Base-by-base conservation (phyloP, 148 eudicot species). In the Heliosperma pusillum region DNA sequence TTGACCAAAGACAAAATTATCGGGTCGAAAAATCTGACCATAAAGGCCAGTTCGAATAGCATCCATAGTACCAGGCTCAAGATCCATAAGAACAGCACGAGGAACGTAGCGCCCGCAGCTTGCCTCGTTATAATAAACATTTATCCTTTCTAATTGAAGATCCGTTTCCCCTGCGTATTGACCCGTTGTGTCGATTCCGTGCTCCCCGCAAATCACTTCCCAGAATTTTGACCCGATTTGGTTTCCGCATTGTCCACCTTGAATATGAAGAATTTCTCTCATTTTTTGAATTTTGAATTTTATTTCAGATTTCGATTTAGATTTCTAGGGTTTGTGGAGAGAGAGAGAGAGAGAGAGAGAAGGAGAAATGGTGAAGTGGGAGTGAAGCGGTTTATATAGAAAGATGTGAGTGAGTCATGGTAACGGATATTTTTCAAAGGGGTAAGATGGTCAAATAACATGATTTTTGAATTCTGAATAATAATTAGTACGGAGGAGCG, bases 61-160 rank as follows among this genome's bases (percentile, higher is more conserved):
- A 42, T 67, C 71, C 71, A 67, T 67, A 4, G 71, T 67, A 42
- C 71, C 71, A 8, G 71, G 71, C 22, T 67, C 71, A 67, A 67
- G 71, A 42, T 67, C 71, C 71, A 67, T 67, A 2, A 67, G 71
- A 1, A 67, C 71, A 12, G 71, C 71, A 8, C 71, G 26, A 9
- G 71, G 71, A 19, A 67, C 71, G 8, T 42, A 67, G 0, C 71
- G 71, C 2, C 71, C 71, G 24, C 71, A 20, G 42, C 71, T 67
- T 7, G 71, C 71, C 42, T 67, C 71, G 19, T 67, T 67, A 25
- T 9, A 67, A 19, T 67, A 67, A 3, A 67, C 71, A 67, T 67
- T 67, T 4, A 67, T 67, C 16, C 71, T 21, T 26, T 67, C 71
- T 13, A 67, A 21, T 10, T 67, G 52, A 5, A 67, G 52, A 10